Percentiles rank a stretch among this genome's conserved stretches.
Evolutionary conservation across 495 filamentous ascomycete genomes (phyloP).

Genomic region (Corynascus novoguineensis): DNA sequence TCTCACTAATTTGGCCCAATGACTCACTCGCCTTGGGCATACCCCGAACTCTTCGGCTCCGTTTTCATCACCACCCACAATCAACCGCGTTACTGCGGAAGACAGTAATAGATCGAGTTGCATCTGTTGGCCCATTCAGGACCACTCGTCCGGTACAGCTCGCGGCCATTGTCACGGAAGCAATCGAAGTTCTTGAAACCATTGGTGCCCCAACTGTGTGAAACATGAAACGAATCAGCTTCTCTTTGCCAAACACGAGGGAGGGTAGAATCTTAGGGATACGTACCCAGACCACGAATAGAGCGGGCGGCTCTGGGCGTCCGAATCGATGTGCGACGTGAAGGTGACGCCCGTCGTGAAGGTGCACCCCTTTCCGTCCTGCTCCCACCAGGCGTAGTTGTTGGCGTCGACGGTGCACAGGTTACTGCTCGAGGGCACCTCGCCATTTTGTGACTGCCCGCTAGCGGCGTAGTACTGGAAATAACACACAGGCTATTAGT

Average conservation of each 20-base stretch:
- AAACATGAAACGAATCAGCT: not conserved
- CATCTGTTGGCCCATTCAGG: conserved; percentile 1
- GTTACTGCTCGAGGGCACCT: not conserved
- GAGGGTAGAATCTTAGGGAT: not conserved
- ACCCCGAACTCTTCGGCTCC: too few species aligned
- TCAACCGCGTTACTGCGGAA: not conserved
- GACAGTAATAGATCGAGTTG: conserved; percentile 1
- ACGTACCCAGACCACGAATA: conserved; percentile 6
- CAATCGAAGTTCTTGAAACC: conserved; percentile 8
- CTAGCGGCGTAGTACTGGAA: conserved; percentile 2
- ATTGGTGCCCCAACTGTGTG: conserved; percentile 3
- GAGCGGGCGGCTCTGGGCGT: not conserved
- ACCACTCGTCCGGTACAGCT: not conserved
- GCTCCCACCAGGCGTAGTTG: conserved; percentile 5
- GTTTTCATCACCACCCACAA: too few species aligned
- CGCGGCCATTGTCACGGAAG: conserved; percentile 6
- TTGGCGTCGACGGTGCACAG: not conserved
- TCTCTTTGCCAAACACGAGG: too few species aligned
- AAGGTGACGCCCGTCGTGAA: not conserved
- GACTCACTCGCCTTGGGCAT: too few species aligned
- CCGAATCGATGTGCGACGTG: not conserved
- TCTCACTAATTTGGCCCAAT: not conserved
- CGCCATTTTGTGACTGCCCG: not conserved
- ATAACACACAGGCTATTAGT: not conserved
- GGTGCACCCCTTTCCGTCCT: not conserved